These are phyloP conservation scores for Yarrowia porcina DNA, from an alignment of 805 yeast genomes.

Conservation along the genomic window DNA sequence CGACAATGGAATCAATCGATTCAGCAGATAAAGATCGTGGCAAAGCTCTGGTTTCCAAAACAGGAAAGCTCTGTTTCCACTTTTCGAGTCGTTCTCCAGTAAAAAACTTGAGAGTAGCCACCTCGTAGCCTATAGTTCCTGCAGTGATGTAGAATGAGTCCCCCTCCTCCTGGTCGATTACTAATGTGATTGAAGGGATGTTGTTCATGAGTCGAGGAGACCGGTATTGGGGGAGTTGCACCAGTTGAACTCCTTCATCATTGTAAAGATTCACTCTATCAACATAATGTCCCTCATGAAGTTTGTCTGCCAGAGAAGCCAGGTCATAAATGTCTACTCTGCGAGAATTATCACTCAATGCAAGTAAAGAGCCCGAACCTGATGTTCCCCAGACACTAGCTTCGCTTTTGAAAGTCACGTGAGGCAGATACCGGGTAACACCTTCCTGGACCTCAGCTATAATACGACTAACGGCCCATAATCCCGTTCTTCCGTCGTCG, in stretches of 20 bases:
- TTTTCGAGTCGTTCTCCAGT: background rate
- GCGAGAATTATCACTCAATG: conserved; percentile 20
- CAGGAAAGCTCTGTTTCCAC: background rate
- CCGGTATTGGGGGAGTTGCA: background rate
- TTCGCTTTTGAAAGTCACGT: conserved; percentile 5
- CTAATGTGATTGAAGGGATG: background rate
- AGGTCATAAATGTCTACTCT: background rate
- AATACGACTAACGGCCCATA: conserved; percentile 1
- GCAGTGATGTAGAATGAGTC: conserved; percentile 9
- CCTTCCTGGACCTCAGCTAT: background rate
- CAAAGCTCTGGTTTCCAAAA: background rate
- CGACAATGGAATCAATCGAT: background rate
- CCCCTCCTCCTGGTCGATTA: background rate
- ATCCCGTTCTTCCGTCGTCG: conserved; percentile 13
- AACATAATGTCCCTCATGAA: background rate
- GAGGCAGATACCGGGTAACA: background rate
- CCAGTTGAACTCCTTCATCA: background rate
- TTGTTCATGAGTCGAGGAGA: background rate
- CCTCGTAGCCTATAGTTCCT: conserved; percentile 14
- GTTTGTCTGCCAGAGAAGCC: background rate
- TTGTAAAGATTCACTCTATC: conserved; percentile 1
- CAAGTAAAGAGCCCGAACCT: background rate
- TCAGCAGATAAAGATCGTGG: background rate
- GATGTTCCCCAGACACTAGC: conserved; percentile 13
- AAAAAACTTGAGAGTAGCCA: conserved; percentile 6